phyloP scores from a whole-genome alignment of 148 eudicot genomes.

The Fagopyrum tataricum region DNA sequence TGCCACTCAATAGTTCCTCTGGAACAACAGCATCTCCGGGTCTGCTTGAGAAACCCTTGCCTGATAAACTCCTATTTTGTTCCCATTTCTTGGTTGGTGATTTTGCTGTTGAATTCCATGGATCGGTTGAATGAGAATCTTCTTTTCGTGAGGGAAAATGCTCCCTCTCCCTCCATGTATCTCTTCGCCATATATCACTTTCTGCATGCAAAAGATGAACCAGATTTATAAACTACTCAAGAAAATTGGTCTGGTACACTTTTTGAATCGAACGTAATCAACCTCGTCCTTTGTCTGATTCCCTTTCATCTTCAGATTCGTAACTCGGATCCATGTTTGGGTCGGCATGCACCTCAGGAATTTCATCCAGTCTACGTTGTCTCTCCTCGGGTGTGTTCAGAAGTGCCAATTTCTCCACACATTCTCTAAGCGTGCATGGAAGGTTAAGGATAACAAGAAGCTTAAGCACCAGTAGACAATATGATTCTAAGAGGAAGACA shows the following conservation, averaged over 20 bases:
- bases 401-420: constrained; percentile 89
- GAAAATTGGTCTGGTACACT: neutral
- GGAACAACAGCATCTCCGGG: constrained; percentile 30
- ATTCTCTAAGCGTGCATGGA: constrained; percentile 75
- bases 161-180: constrained; percentile 55
- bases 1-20: constrained; percentile 34
- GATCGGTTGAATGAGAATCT: constrained; percentile 41
- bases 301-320: constrained; percentile 73
- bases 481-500: neutral
- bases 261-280: neutral
- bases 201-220: constrained; percentile 33
- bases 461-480: neutral
- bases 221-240: neutral
- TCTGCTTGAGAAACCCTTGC: constrained; percentile 34
- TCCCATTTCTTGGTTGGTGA: constrained; percentile 48
- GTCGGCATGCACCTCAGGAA: constrained; percentile 82
- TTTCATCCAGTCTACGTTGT: constrained; percentile 78
- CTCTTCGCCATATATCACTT: constrained; percentile 34
- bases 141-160: constrained; percentile 53
- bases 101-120: constrained; percentile 52
- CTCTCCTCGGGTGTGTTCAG: constrained; percentile 94
- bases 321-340: constrained; percentile 92
- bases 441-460: constrained; percentile 52
- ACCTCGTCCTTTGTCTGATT: constrained; percentile 63
- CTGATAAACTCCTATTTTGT: constrained; percentile 33